Conservation (phyloP, 805 yeast species). For the Metschnikowia chrysomelidarum region DNA sequence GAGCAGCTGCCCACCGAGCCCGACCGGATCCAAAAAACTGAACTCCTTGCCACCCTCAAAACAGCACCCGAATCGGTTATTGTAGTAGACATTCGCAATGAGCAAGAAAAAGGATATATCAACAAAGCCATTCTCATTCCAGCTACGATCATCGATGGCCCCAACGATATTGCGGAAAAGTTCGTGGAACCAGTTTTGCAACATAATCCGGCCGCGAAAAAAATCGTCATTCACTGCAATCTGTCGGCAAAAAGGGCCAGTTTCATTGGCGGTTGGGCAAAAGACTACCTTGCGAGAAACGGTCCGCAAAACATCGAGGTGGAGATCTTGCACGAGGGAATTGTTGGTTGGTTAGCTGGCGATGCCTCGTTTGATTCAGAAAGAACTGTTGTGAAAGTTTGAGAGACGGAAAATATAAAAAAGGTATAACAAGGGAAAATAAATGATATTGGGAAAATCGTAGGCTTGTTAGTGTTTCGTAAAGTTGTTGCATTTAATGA, state of each 20-base stretch:
- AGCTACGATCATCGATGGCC: constrained; percentile 21
- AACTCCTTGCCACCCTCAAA: constrained; percentile 16
- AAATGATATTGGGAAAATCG: no score
- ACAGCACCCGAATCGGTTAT: constrained; percentile 12
- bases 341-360: constrained; percentile 23
- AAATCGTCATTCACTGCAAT: constrained; percentile 23
- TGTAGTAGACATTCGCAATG: constrained; percentile 23
- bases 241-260: constrained; percentile 22
- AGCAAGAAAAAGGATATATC: constrained; percentile 17
- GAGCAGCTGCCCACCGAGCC: constrained; percentile 12
- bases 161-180: constrained; percentile 12
- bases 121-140: constrained; percentile 21
- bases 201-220: constrained; percentile 13
- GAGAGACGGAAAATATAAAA: no score
- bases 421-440: no score
- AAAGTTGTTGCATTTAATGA: no score
- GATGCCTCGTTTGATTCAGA: constrained; percentile 12
- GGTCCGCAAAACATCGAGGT: constrained; percentile 18
- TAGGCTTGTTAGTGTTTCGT: no score
- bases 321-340: constrained; percentile 23
- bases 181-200: constrained; percentile 16
- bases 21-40: constrained; percentile 15
- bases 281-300: constrained; percentile 17
- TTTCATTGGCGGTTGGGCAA: constrained; percentile 24
- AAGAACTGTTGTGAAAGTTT: constrained; percentile 3